Evolutionary conservation across 169 alveolate genomes (phyloP).

Genomic region (Plasmodium coatneyi): DNA sequence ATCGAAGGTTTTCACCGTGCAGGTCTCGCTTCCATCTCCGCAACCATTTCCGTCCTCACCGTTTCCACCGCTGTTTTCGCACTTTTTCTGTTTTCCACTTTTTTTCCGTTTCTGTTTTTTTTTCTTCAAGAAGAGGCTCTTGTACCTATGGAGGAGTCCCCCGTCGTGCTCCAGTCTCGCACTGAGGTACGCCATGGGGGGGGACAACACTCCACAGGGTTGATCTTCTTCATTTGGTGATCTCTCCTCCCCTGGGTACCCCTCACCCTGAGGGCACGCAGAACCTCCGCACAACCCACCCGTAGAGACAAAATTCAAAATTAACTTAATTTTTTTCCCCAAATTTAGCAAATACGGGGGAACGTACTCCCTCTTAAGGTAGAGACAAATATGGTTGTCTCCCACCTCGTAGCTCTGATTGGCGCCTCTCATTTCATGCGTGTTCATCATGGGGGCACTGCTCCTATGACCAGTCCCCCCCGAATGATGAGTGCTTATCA

Average conservation of each 20-base stretch:
- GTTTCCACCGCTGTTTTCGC: not conserved
- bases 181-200: not conserved
- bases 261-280: not conserved
- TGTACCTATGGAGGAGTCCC: conserved; percentile 18
- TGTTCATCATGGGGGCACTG: not conserved
- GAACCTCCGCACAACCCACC: not conserved
- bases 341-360: conserved; percentile 45
- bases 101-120: conserved; percentile 5
- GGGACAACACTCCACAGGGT: not conserved
- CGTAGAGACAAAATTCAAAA: conserved; percentile 14
- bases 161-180: not conserved
- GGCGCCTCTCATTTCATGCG: not conserved
- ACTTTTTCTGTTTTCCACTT: not conserved
- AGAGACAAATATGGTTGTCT: conserved; percentile 29
- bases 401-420: not conserved
- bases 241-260: not conserved
- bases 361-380: conserved; percentile 34
- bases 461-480: not conserved
- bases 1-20: conserved; percentile 7
- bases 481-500: not conserved
- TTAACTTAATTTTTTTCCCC: conserved; percentile 28
- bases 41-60: not conserved
- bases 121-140: conserved; percentile 4
- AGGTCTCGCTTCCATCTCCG: not conserved
- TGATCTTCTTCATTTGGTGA: not conserved